phyloP scores from a whole-genome alignment of 768 basidiomycete genomes.

The Tylopilus balloui region DNA sequence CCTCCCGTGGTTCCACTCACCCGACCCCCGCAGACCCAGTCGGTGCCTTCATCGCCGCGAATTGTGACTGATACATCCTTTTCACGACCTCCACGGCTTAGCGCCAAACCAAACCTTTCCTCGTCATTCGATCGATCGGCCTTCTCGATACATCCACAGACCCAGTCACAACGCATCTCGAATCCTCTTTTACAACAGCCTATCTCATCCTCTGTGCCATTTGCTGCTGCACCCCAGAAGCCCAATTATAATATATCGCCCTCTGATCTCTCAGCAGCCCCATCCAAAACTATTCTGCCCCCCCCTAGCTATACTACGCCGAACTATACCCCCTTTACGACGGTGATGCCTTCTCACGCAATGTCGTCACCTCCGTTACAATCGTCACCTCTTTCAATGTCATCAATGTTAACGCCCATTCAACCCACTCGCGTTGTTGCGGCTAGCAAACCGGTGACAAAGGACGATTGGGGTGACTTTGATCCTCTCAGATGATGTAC shows the following conservation, averaged over 20 bases:
- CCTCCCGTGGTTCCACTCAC: conserved; percentile 9
- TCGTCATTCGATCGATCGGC: conserved; percentile 32
- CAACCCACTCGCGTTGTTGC: conserved; percentile 43
- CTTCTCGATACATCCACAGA: conserved; percentile 25
- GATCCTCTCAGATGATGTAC: conserved; percentile 48
- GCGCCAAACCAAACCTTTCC: conserved; percentile 34
- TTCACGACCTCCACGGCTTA: conserved; percentile 38
- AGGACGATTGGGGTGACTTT: conserved; percentile 77
- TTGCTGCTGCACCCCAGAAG: conserved; percentile 23
- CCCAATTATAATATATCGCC: conserved; percentile 61
- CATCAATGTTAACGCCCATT: conserved; percentile 54
- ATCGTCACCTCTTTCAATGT: conserved; percentile 37
- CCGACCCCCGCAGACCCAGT: conserved; percentile 28
- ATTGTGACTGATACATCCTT: conserved; percentile 27
- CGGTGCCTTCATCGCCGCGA: conserved; percentile 38
- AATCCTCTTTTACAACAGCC: conserved; percentile 23
- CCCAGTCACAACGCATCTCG: conserved; percentile 17
- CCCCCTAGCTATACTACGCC: conserved; percentile 13
- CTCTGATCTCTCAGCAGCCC: conserved; percentile 25
- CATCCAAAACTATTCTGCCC: conserved; percentile 14
- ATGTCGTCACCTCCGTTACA: conserved; percentile 30
- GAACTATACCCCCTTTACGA: conserved; percentile 15
- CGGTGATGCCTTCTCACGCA: conserved; percentile 20
- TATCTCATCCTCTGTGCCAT: conserved; percentile 8
- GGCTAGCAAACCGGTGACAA: conserved; percentile 47